These are phyloP conservation scores for Populus hybrid DNA, from an alignment of 441 rosid genomes.

Conservation along the genomic window DNA sequence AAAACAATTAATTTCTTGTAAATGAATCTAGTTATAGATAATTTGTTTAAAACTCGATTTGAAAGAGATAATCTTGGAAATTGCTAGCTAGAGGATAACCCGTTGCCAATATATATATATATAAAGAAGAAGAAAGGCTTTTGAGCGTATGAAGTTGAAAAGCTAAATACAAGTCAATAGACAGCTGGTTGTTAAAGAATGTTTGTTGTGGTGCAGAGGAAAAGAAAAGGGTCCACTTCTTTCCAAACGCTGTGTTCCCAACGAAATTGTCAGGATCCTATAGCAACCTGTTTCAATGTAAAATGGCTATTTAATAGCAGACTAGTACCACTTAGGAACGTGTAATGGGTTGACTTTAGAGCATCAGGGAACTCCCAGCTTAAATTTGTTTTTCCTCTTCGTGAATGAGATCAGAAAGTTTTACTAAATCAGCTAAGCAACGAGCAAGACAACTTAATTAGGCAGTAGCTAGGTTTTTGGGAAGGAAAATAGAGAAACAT, in stretches of 20 bases:
- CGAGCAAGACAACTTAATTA: neutral
- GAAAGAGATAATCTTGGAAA: neutral
- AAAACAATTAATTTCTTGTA: neutral
- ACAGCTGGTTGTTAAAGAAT: too few species aligned
- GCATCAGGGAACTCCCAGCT: neutral
- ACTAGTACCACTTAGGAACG: neutral
- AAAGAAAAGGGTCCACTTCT: neutral
- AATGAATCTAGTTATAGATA: neutral
- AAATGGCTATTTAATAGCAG: neutral
- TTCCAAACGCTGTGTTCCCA: neutral
- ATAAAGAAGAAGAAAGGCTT: too few species aligned
- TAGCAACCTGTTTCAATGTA: neutral
- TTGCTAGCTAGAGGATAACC: neutral
- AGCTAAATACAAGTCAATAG: too few species aligned
- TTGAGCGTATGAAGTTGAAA: too few species aligned
- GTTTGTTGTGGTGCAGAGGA: too few species aligned
- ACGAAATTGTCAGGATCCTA: neutral
- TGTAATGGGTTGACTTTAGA: neutral
- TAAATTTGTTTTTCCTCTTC: neutral
- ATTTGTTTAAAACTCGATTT: neutral
- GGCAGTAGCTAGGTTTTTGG: neutral
- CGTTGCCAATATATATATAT: neutral
- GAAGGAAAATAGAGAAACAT: neutral
- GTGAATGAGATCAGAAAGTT: neutral
- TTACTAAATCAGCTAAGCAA: neutral